Conservation (phyloP, 805 yeast species). For the Kodamaea nitidulidarum region DNA sequence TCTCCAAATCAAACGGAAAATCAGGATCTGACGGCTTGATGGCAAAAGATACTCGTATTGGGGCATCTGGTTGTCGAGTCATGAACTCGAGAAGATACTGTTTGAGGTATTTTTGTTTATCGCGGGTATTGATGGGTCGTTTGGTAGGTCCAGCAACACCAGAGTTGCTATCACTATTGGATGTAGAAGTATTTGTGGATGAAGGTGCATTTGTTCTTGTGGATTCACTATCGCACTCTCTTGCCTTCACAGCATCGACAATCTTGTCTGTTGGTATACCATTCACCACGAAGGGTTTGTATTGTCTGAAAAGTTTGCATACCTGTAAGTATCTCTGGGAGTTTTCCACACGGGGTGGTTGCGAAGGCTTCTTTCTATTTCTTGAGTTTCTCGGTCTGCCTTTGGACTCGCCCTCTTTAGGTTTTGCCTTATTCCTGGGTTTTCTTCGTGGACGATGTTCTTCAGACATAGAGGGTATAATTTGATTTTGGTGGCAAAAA, state of each 20-base stretch:
- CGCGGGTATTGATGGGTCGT: constrained; percentile 4
- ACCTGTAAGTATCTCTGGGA: constrained; percentile 18
- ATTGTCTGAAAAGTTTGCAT: constrained; percentile 28
- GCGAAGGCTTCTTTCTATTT: constrained; percentile 2
- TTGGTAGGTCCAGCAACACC: neutral
- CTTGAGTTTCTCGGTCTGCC: neutral
- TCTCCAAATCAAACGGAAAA: constrained; percentile 60
- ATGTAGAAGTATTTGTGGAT: neutral
- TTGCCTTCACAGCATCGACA: constrained; percentile 3
- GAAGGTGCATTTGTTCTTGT: neutral
- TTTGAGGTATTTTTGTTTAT: constrained; percentile 22
- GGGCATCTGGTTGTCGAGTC: constrained; percentile 16
- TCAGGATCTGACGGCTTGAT: constrained; percentile 66
- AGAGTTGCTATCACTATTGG: neutral
- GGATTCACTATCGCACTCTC: neutral
- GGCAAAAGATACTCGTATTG: constrained; percentile 41
- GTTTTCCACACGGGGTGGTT: constrained; percentile 3
- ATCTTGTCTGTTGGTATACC: constrained; percentile 22
- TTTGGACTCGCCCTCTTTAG: neutral
- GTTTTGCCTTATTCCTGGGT: constrained; percentile 1
- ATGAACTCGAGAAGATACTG: constrained; percentile 30
- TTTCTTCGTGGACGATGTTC: constrained; percentile 2
- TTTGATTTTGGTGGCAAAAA: constrained; percentile 2
- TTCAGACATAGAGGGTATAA: neutral
- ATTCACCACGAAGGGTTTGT: constrained; percentile 35